A percentile compares a stretch with the other conserved stretches of the same genome.
phyloP scores from a whole-genome alignment of 2,329 filamentous ascomycete genomes.

The Thyridium curvatum region DNA sequence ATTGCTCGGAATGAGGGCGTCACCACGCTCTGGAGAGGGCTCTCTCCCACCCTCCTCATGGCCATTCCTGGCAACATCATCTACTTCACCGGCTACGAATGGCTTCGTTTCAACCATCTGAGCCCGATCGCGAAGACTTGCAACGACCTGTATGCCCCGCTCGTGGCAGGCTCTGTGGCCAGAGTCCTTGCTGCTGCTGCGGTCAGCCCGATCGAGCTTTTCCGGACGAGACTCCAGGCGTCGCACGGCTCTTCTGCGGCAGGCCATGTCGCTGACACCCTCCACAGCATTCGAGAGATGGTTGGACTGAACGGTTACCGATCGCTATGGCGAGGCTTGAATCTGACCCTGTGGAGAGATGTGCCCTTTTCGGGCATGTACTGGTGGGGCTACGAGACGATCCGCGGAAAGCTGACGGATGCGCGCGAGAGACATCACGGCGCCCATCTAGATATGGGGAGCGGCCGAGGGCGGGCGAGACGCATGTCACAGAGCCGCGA shows the following conservation, averaged over 20 bases:
- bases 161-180: conserved; percentile 73
- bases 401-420: conserved; percentile 66
- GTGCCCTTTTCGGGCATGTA: conserved; percentile 96
- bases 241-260: conserved; percentile 51
- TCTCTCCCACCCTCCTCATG: conserved; percentile 94
- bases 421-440: conserved; percentile 50
- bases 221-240: conserved; percentile 87
- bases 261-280: conserved; percentile 72
- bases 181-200: conserved; percentile 74
- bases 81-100: conserved; percentile 97
- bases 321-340: conserved; percentile 85
- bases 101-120: conserved; percentile 66
- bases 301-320: conserved; percentile 69
- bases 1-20: conserved; percentile 91
- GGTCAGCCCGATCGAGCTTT: conserved; percentile 89
- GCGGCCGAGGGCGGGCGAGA: conserved; percentile 33
- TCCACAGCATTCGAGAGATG: conserved; percentile 73
- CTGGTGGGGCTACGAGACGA: conserved; percentile 94
- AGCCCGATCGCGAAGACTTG: conserved; percentile 59
- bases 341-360: conserved; percentile 89
- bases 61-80: conserved; percentile 93
- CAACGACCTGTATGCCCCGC: conserved; percentile 67
- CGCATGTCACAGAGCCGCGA: conserved; percentile 57
- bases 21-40: conserved; percentile 80
- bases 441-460: conserved; percentile 28